A percentile compares a stretch with the other conserved stretches of the same genome.
Evolutionary conservation across 139 green algal species (phyloP).

Genomic region (Closterium sp.): DNA sequence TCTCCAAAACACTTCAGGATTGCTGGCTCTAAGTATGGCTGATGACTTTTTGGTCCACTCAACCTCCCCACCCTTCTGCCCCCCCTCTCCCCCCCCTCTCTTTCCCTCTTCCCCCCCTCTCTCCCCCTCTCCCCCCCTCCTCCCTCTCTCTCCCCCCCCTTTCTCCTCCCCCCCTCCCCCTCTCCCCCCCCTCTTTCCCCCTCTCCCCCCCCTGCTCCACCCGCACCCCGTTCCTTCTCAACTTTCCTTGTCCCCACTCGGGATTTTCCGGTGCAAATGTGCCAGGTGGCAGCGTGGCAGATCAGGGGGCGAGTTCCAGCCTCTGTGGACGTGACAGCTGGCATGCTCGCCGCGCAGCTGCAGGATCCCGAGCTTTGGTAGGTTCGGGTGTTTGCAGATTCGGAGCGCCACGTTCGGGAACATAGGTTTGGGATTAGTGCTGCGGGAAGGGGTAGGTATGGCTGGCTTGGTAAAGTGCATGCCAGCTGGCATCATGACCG

Average conservation of each 20-base stretch:
- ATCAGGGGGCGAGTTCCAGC: slow-evolving; percentile 12
- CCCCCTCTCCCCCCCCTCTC: background rate
- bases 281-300: slow-evolving; percentile 36
- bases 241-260: too few species aligned
- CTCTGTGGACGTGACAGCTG: slow-evolving; percentile 32
- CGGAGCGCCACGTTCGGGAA: background rate
- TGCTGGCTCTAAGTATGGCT: too few species aligned
- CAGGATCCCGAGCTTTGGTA: slow-evolving; percentile 12
- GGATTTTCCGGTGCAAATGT: too few species aligned
- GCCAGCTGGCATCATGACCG: too few species aligned
- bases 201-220: background rate
- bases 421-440: background rate
- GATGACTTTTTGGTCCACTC: too few species aligned
- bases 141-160: background rate
- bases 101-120: background rate
- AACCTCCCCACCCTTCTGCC: background rate
- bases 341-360: background rate
- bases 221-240: background rate
- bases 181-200: background rate
- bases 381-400: background rate
- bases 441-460: background rate
- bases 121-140: background rate
- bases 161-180: background rate
- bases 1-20: too few species aligned
- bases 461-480: too few species aligned